Base-by-base conservation (phyloP, 805 yeast genomes). In the Schwanniomyces vanrijiae region DNA sequence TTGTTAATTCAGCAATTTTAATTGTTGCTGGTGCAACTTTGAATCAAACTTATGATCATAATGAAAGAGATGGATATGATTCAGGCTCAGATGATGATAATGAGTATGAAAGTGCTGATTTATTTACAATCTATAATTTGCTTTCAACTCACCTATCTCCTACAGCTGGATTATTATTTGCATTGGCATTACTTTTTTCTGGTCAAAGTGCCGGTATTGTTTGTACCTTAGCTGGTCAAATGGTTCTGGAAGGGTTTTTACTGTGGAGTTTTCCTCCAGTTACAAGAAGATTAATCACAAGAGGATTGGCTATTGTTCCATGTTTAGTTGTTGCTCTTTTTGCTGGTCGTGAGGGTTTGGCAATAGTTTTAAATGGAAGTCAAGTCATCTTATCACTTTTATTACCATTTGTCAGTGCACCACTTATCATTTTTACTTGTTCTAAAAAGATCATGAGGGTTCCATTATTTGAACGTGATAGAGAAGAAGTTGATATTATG, bases 121-220 rank as follows among this genome's bases (percentile, higher is more conserved):
- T 90, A 50, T 81, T 85, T 63, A 84, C 95, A 13, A 86, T 90
- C 50, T 88, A 90, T 61, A 77, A 84, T 47, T 71, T 90, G 65
- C 76, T 90, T 22, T 74, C 82, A 4, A 70, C 75, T 25, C 88
- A 87, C 58, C 75, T 90, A 34, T 87, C 96, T 1, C 86, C 88
- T 13, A 82, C 90, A 5, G 97, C 97, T 0, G 97, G 96, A 5
- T 71, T 88, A 8, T 84, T 90, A 0, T 90, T 91, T 73, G 97
- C 96, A 0, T 66, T 90, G 42, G 97, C 97, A 1, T 78, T 90
- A 66, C 71, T 90, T 40, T 90, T 88, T 61, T 84, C 92, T 11
- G 97, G 97, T n/a, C 92, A 90, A 60, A 85, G 94, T 58, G 97
- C 97, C 2, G 97, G 97, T 37, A 88, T 92, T 34, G 96, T 90